These are phyloP conservation scores for Turritis glabra DNA, from an alignment of 345 rosid genomes.

Conservation along the genomic window DNA sequence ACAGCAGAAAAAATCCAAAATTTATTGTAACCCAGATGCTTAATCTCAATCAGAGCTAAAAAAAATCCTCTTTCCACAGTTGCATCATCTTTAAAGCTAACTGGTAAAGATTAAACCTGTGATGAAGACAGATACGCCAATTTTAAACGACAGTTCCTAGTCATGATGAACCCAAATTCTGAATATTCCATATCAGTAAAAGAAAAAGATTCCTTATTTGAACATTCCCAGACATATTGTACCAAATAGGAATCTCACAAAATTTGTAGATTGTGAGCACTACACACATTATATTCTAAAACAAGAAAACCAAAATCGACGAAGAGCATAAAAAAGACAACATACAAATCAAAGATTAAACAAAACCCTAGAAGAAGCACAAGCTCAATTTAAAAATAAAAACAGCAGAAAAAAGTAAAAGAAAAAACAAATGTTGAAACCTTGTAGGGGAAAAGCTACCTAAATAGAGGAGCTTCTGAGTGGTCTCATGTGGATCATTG, in stretches of 20 bases:
- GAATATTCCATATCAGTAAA: background rate
- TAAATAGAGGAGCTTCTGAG: conserved; percentile 68
- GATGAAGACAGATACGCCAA: background rate
- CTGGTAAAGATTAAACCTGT: background rate
- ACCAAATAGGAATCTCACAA: background rate
- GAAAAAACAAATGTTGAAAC: background rate
- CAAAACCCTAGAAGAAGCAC: conserved; percentile 7
- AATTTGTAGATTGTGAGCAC: background rate
- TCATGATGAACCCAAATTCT: background rate
- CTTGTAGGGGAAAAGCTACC: conserved; percentile 41
- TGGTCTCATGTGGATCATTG: conserved; percentile 87
- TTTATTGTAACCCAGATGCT: background rate
- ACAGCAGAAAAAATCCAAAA: background rate
- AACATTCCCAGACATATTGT: conserved; percentile 3
- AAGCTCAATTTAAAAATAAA: background rate
- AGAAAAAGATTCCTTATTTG: conserved; percentile 1
- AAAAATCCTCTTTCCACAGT: background rate
- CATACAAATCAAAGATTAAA: background rate
- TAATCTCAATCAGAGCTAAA: background rate
- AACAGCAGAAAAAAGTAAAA: background rate
- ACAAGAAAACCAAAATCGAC: conserved; percentile 12
- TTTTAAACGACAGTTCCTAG: background rate
- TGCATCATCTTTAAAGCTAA: background rate
- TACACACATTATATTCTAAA: background rate
- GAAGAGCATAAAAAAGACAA: background rate